phyloP scores from a whole-genome alignment of 305 asterid species.

The Striga hermonthica region DNA sequence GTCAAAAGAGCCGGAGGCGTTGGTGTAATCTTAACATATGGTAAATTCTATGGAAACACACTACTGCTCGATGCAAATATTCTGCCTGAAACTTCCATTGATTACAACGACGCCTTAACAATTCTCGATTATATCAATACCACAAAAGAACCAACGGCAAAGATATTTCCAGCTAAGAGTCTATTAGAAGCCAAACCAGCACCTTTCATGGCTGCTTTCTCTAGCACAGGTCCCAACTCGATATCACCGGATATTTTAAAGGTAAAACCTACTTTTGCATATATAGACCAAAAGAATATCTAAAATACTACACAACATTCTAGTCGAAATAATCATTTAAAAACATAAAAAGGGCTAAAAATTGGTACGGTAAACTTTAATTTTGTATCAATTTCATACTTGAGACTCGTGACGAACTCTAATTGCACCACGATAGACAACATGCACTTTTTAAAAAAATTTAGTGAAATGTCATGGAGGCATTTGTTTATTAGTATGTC shows the following conservation, averaged over 20 bases:
- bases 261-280: slow-evolving; percentile 22
- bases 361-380: too few species aligned
- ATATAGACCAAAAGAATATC: neutral
- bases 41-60: slow-evolving; percentile 54
- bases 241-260: slow-evolving; percentile 38
- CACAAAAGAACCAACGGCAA: slow-evolving; percentile 46
- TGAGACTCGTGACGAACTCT: too few species aligned
- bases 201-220: slow-evolving; percentile 39
- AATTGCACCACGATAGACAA: too few species aligned
- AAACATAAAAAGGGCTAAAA: too few species aligned
- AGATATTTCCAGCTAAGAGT: slow-evolving; percentile 50
- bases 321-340: too few species aligned
- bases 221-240: slow-evolving; percentile 34
- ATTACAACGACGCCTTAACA: slow-evolving; percentile 38
- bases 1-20: slow-evolving; percentile 87
- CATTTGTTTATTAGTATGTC: too few species aligned
- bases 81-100: slow-evolving; percentile 81
- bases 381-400: too few species aligned
- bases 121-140: slow-evolving; percentile 54
- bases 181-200: slow-evolving; percentile 34
- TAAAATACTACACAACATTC: neutral
- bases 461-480: too few species aligned
- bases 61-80: slow-evolving; percentile 63
- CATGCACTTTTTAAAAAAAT: too few species aligned
- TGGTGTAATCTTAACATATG: slow-evolving; percentile 66